Evolutionary conservation across 2,329 filamentous ascomycete genomes (phyloP).

Genomic region (Gaeumannomyces tritici): DNA sequence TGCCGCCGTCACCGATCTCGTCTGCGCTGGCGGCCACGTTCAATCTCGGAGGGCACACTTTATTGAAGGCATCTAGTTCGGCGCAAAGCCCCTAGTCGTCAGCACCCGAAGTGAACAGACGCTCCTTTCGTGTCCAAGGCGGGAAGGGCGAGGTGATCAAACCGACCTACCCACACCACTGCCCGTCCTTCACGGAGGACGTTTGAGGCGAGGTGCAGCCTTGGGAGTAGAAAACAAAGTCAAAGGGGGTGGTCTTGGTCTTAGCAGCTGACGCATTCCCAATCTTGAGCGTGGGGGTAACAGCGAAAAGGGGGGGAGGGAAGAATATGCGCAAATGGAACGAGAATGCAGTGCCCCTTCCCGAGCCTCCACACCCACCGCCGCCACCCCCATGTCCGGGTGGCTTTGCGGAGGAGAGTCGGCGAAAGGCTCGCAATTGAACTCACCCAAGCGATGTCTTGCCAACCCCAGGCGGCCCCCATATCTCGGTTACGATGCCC

Average conservation of each 20-base stretch:
- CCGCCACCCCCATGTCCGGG: not conserved
- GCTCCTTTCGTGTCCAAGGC: not conserved
- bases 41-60: constrained; percentile 8
- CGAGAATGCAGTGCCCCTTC: constrained; percentile 7
- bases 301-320: not conserved
- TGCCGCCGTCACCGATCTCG: constrained; percentile 5
- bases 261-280: not conserved
- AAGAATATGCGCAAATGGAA: constrained; percentile 4
- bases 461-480: constrained; percentile 76
- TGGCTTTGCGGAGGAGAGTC: not conserved
- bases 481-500: constrained; percentile 77
- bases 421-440: not conserved
- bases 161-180: constrained; percentile 74
- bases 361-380: not conserved
- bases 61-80: constrained; percentile 36
- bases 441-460: constrained; percentile 76
- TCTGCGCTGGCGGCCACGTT: not conserved
- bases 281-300: not conserved
- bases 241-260: not conserved
- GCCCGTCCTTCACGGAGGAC: constrained; percentile 49
- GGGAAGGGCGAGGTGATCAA: constrained; percentile 1
- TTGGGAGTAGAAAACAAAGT: constrained; percentile 21
- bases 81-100: not conserved
- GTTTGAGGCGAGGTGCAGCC: constrained; percentile 60
- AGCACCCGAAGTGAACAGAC: not conserved